phyloP scores from a whole-genome alignment of 108 stramenopile genomes.

The Cyclotella choctawhatcheeana region DNA sequence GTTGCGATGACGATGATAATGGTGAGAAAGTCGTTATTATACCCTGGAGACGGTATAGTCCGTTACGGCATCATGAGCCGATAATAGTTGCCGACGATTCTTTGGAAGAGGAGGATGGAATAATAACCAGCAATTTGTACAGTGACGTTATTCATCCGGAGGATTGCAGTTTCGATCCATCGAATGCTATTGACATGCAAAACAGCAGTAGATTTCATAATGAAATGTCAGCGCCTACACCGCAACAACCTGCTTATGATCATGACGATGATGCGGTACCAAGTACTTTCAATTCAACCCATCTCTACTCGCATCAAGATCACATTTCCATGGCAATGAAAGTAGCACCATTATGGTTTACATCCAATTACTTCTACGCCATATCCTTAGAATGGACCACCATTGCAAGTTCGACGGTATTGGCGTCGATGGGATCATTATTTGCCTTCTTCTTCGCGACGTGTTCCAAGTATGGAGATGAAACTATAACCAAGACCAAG shows the following conservation, averaged over 20 bases:
- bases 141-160: too few species aligned
- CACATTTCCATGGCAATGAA: constrained; percentile 57
- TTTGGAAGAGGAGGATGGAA: too few species aligned
- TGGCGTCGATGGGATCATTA: constrained; percentile 89
- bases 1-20: neutral
- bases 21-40: constrained; percentile 29
- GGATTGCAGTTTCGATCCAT: constrained; percentile 21
- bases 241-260: neutral
- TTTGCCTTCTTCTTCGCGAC: constrained; percentile 93
- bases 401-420: constrained; percentile 91
- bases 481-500: constrained; percentile 61
- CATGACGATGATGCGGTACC: constrained; percentile 1
- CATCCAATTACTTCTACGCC: constrained; percentile 92
- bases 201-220: neutral
- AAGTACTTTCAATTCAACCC: neutral
- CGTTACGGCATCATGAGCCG: too few species aligned
- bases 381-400: constrained; percentile 77
- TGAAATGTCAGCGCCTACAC: neutral
- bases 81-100: too few species aligned
- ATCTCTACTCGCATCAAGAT: constrained; percentile 52
- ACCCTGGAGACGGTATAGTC: constrained; percentile 53
- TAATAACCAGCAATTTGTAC: too few species aligned
- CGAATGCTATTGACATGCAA: constrained; percentile 7
- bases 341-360: constrained; percentile 92
- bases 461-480: constrained; percentile 60